phyloP scores from a whole-genome alignment of 306 rosid genomes.

The Castanea mollissima region DNA sequence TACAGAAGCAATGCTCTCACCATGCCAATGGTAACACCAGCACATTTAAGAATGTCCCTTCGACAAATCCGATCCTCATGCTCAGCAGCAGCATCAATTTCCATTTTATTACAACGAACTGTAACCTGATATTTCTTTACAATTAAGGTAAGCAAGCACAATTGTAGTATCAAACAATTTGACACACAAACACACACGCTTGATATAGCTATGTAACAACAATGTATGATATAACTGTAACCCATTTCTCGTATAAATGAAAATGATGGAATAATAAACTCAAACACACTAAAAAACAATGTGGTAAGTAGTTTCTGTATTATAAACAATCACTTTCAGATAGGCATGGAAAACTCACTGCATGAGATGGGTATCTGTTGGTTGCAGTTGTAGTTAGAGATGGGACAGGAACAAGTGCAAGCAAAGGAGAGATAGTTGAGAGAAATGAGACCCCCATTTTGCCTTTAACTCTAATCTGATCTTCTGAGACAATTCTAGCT shows the following conservation, averaged over 20 bases:
- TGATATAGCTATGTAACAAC: neutral
- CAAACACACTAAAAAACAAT: neutral
- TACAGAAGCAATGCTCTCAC: constrained; percentile 44
- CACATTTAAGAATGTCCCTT: constrained; percentile 56
- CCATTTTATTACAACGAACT: constrained; percentile 51
- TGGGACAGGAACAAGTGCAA: constrained; percentile 38
- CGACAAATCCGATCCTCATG: constrained; percentile 39
- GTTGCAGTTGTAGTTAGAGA: constrained; percentile 17
- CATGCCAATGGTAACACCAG: constrained; percentile 62
- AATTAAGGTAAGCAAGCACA: neutral
- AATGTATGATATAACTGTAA: neutral
- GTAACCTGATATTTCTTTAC: constrained; percentile 43
- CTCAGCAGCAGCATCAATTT: constrained; percentile 21
- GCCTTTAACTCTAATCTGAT: neutral
- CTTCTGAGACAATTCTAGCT: neutral
- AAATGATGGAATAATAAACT: neutral
- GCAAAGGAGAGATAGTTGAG: constrained; percentile 49
- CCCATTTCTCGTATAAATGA: constrained; percentile 11
- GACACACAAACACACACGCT: neutral
- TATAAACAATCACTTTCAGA: neutral
- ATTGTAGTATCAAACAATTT: neutral
- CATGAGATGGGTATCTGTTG: constrained; percentile 39
- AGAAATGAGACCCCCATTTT: constrained; percentile 71
- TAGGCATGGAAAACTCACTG: constrained; percentile 44
- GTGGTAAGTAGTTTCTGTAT: neutral